Evolutionary conservation across 2,329 filamentous ascomycete genomes (phyloP).

Genomic region (Aureobasidium sp.): DNA sequence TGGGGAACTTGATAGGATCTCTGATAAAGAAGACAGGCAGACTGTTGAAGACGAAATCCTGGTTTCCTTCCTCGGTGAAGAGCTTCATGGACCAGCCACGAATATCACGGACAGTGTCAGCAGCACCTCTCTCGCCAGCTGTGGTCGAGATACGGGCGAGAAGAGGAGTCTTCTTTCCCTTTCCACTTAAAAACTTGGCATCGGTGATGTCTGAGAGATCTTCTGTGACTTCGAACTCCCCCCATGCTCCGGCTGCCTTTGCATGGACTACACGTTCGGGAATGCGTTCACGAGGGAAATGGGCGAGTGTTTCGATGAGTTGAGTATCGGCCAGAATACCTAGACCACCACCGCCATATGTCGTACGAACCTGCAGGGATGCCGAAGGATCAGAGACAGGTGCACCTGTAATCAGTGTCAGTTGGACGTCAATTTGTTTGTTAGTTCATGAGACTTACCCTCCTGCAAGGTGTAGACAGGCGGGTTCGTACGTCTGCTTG

Average conservation of each 20-base stretch:
- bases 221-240: conserved; percentile 50
- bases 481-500: not conserved
- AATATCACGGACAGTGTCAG: conserved; percentile 44
- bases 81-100: conserved; percentile 47
- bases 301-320: conserved; percentile 51
- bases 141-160: conserved; percentile 44
- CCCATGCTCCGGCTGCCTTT: conserved; percentile 21
- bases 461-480: conserved; percentile 11
- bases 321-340: conserved; percentile 52
- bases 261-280: conserved; percentile 42
- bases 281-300: conserved; percentile 57
- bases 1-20: conserved; percentile 38
- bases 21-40: conserved; percentile 40
- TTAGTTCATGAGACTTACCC: not conserved
- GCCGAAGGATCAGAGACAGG: conserved; percentile 6
- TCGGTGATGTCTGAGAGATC: conserved; percentile 52
- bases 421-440: not conserved
- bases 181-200: conserved; percentile 46
- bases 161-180: conserved; percentile 49
- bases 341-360: conserved; percentile 32
- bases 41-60: conserved; percentile 43
- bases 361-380: not conserved
- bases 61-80: conserved; percentile 47
- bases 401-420: not conserved
- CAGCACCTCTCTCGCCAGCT: conserved; percentile 39